phyloP scores from a whole-genome alignment of 257 asterid species.

The Solanum boliviense region DNA sequence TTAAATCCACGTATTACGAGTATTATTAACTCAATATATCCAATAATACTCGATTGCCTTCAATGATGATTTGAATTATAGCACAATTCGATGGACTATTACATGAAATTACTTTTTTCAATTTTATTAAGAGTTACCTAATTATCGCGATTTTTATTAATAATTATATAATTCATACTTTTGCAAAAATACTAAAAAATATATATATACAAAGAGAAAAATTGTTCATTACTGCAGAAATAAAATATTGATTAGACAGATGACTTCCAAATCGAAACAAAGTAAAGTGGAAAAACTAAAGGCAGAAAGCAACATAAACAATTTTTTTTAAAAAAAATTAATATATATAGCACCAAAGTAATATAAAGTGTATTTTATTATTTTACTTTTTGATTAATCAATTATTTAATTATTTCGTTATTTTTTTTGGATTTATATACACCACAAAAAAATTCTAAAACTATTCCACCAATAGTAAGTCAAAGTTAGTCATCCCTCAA shows the following conservation, averaged over 20 bases:
- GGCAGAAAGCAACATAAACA: neutral
- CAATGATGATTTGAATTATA: neutral
- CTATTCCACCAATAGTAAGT: neutral
- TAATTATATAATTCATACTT: neutral
- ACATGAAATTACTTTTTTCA: too few relatives aligned
- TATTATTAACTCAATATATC: neutral
- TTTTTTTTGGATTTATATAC: neutral
- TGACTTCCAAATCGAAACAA: neutral
- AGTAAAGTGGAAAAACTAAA: neutral
- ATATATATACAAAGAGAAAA: too few relatives aligned
- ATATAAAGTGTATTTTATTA: neutral
- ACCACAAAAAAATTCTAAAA: neutral
- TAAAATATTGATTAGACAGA: neutral
- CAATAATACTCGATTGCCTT: neutral
- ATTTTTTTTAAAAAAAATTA: neutral
- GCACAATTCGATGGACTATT: neutral
- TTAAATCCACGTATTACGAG: neutral
- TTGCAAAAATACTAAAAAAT: neutral
- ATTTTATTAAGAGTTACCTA: neutral
- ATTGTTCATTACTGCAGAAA: neutral
- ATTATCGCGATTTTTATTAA: neutral
- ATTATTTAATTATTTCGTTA: neutral
- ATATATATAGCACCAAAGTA: neutral
- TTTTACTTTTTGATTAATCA: neutral
- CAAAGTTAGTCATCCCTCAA: neutral